Evolutionary conservation across 148 eudicot species (phyloP), one percentile per base, ranked within the genome.

Genomic region (Suaeda aralocaspica): DNA sequence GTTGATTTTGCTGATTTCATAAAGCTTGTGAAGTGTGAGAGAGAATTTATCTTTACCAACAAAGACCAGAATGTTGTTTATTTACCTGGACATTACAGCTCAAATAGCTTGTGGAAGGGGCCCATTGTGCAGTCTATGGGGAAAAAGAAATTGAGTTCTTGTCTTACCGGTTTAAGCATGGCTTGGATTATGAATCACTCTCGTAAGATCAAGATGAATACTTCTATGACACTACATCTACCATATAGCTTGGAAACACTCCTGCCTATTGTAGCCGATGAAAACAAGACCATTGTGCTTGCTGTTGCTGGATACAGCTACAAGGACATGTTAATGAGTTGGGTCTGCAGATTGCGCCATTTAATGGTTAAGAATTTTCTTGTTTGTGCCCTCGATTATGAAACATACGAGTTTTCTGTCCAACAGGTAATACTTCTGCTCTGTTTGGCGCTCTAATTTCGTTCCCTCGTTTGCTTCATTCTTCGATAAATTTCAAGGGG

Each of bases 311-410:
- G 97, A 58, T 87, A 84, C 71, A 94, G 88, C 79, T 94, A 94
- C 80, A 94, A 86, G 81, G 98, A 94, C 74, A 94, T 94, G 96
- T 72, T 94, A 51, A 94, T 94, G 98, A 94, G 88, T 64, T 94
- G 96, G 98, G 96, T 84, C 13, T 94, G 98, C 80, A 85, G 91
- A 83, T 70, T 94, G 73, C 85, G 85, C 21, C 77, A 70, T 69
- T 85, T 94, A 69, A 74, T 39, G 68, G 67, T 91, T 68, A 68
- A 81, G 22, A 94, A 91, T 69, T 91, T 84, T 80, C 65, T 94
- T 73, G 87, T 91, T 24, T 84, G 87, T 74, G 97, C 99, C 65
- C 96, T 94, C 74, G 97, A 94, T 72, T 84, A 80, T 64, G 96
- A 94, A 59, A 77, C 79, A 14, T 89, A 94, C 48, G 82, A 91